These are phyloP conservation scores for Paracoccidioides lutzii DNA, from an alignment of 2,329 filamentous ascomycete species.

Conservation along the genomic window DNA sequence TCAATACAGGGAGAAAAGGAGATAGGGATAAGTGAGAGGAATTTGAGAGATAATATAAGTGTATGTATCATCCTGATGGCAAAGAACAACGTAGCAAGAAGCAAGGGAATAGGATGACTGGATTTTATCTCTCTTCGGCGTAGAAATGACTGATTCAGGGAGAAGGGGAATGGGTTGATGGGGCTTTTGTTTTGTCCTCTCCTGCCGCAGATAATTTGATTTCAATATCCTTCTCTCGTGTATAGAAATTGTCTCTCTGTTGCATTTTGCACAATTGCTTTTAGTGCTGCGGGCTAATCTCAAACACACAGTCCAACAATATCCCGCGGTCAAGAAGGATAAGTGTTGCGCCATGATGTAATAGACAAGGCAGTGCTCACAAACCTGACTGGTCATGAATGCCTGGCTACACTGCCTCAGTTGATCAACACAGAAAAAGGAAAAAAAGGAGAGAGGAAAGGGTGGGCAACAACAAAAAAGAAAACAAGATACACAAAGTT, in stretches of 20 bases:
- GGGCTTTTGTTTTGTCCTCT: too few relatives aligned
- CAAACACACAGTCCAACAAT: not conserved
- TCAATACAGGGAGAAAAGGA: not conserved
- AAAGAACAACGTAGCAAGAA: not conserved
- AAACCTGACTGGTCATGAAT: not conserved
- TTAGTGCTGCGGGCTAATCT: not conserved
- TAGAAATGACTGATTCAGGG: not conserved
- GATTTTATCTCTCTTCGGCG: not conserved
- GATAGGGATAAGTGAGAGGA: not conserved
- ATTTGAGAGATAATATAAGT: not conserved
- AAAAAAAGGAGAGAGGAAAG: not conserved
- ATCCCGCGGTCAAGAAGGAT: not conserved
- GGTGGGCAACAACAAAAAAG: not conserved
- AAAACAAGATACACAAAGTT: not conserved
- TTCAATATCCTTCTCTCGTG: too few relatives aligned
- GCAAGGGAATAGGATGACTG: not conserved
- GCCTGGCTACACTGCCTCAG: not conserved
- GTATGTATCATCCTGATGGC: not conserved
- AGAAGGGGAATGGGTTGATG: not conserved
- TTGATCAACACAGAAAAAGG: not conserved
- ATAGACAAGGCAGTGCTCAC: not conserved
- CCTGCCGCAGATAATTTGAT: too few relatives aligned
- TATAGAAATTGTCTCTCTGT: too few relatives aligned
- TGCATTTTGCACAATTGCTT: too few relatives aligned
- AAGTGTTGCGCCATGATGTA: not conserved